Evolutionary conservation across 257 asterid genomes (phyloP).

Genomic region (Fraxinus quadrangulata): DNA sequence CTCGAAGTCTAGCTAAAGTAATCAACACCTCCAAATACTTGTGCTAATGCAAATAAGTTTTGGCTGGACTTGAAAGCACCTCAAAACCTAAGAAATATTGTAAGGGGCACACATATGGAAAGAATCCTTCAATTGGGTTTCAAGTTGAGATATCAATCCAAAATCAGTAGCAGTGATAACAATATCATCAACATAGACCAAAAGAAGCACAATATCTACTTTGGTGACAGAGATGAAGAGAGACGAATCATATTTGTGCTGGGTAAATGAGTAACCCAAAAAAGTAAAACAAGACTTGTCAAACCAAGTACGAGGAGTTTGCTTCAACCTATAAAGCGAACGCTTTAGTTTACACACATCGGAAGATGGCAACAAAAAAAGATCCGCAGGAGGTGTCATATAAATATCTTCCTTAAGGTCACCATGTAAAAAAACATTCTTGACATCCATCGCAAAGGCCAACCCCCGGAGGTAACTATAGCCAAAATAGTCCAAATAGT

Average conservation of each 20-base stretch:
- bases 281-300: neutral
- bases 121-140: neutral
- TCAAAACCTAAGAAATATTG: constrained; percentile 2
- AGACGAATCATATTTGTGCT: neutral
- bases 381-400: neutral
- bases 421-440: neutral
- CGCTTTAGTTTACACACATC: neutral
- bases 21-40: neutral
- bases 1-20: neutral
- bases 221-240: too few relatives aligned
- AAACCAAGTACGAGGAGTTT: too few relatives aligned
- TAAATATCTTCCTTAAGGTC: neutral
- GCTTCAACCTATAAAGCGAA: neutral
- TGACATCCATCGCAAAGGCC: neutral
- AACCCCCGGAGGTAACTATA: neutral
- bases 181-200: neutral
- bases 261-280: neutral
- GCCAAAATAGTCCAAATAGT: neutral
- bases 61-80: neutral
- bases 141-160: neutral
- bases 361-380: neutral
- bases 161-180: neutral
- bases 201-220: too few relatives aligned
- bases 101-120: neutral
- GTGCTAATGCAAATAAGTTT: neutral